phyloP scores from a whole-genome alignment of 2,329 filamentous ascomycete species.

The Aspergillus sp. region DNA sequence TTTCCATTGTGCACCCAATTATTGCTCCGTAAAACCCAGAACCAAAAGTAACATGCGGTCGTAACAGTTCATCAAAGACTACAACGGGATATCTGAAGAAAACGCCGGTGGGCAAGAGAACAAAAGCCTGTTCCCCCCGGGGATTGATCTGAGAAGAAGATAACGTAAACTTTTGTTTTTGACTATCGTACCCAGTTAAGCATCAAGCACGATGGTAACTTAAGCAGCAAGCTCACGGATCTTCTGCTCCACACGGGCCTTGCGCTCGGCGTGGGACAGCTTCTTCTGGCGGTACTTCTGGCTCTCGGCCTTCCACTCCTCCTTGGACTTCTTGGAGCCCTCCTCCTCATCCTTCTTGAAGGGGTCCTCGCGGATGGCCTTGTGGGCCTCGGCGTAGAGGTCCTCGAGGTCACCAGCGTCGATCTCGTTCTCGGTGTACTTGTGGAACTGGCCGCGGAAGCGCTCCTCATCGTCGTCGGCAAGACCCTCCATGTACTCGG shows the following conservation, averaged over 20 bases:
- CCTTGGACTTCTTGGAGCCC: conserved; percentile 91
- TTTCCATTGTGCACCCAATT: conserved; percentile 12
- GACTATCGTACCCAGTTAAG: conserved; percentile 23
- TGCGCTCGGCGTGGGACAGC: conserved; percentile 79
- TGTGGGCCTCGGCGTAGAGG: conserved; percentile 90
- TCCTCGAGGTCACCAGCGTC: conserved; percentile 98
- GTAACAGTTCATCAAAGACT: conserved; percentile 18
- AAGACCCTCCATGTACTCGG: conserved; percentile 99
- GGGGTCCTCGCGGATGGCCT: conserved; percentile 94
- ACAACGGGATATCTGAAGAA: conserved; percentile 25
- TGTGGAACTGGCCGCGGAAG: conserved; percentile 96
- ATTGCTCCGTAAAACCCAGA: conserved; percentile 31
- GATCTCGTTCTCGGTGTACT: conserved; percentile 95
- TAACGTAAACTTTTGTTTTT: conserved; percentile 20
- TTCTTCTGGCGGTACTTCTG: conserved; percentile 80
- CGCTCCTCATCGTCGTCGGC: conserved; percentile 99
- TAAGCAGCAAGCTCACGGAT: conserved; percentile 70
- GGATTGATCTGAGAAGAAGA: conserved; percentile 22
- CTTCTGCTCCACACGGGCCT: conserved; percentile 80
- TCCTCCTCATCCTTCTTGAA: conserved; percentile 83
- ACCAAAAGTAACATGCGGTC: conserved; percentile 21
- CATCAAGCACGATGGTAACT: conserved; percentile 25
- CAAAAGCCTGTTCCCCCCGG: conserved; percentile 23
- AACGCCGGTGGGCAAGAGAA: conserved; percentile 20
- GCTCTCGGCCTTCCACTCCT: conserved; percentile 92